Evolutionary conservation across 2,329 filamentous ascomycete genomes (phyloP).

Genomic region (Ophiostoma montium): DNA sequence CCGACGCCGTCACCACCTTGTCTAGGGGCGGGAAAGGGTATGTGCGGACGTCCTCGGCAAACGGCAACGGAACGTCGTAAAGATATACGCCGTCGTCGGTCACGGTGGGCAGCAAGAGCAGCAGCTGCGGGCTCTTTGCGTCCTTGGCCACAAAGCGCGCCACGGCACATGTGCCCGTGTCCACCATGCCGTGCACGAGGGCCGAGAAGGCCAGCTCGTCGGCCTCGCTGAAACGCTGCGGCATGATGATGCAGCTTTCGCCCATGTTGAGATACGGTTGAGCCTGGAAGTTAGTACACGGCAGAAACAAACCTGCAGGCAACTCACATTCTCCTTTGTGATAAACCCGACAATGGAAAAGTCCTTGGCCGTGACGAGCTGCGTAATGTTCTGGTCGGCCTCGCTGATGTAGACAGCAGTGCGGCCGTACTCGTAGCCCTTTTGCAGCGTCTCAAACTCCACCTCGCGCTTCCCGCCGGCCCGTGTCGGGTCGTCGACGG

Average conservation of each 20-base stretch:
- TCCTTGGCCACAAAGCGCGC: slow-evolving; percentile 78
- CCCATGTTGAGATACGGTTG: slow-evolving; percentile 78
- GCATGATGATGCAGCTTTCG: slow-evolving; percentile 61
- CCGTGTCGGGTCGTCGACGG: slow-evolving; percentile 58
- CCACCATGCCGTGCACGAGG: slow-evolving; percentile 73
- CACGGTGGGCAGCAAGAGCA: slow-evolving; percentile 68
- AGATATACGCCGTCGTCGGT: slow-evolving; percentile 72
- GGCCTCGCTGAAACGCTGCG: slow-evolving; percentile 65
- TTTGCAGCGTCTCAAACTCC: slow-evolving; percentile 69
- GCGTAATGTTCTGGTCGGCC: slow-evolving; percentile 78
- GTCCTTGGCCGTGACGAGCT: slow-evolving; percentile 58
- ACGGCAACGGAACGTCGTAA: slow-evolving; percentile 80
- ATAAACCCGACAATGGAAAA: slow-evolving; percentile 85
- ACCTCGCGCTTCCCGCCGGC: slow-evolving; percentile 73
- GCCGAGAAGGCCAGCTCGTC: slow-evolving; percentile 78
- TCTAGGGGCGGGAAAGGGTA: slow-evolving; percentile 89
- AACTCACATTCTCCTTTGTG: slow-evolving; percentile 47
- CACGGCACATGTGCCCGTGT: slow-evolving; percentile 73
- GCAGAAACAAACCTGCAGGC: not conserved
- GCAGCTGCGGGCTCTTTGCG: slow-evolving; percentile 58
- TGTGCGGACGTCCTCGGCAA: slow-evolving; percentile 79
- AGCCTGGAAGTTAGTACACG: slow-evolving; percentile 36
- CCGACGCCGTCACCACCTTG: slow-evolving; percentile 73
- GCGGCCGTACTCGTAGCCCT: slow-evolving; percentile 84
- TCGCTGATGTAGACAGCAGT: slow-evolving; percentile 83